Evolutionary conservation across 2,329 filamentous ascomycete species (phyloP), one percentile per base, ranked within the genome.

Genomic region (Ophiocordyceps sinensis): DNA sequence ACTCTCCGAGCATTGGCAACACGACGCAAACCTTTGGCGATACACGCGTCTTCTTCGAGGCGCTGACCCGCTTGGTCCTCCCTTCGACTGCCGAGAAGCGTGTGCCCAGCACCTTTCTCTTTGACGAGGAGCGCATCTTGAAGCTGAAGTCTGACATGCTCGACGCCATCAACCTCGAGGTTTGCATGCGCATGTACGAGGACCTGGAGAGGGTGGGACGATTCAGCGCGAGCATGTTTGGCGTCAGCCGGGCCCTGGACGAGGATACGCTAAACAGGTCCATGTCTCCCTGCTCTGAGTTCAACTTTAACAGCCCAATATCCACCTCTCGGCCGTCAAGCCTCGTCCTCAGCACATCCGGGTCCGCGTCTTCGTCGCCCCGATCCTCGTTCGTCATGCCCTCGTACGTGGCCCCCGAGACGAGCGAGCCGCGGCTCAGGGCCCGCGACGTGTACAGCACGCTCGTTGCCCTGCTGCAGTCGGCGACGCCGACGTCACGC

Each of bases 91-190:
- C 62, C 2, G 61, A 65, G 26, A 62, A 64, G 47, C 53, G 54
- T 4, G 58, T 77, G 3, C 76, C 75, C 0, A 71, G 71, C 37
- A 79, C 76, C 0, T 79, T 81, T 49, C 59, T 77, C 36, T 79
- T 79, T 41, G 77, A 81, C 48, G 75, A 79, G 51, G 77, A 80
- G 53, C 71, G 77, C 28, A 62, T 81, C 36, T 51, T 70, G 39
- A 78, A 79, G 51, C 63, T 80, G 30, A 69, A 75, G 15, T 66
- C 70, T 7, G 76, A 80, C 52, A 68, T 79, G 57, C 64, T 72
- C 28, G 75, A 80, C 49, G 67, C 71, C 41, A 70, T 80, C 50
- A 78, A 79, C 52, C 55, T 81, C 12, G 74, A 79, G 44, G 66
- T 80, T 14, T 80, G 76, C 62, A 77, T 77, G 71, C 66, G 65